Evolutionary conservation across 805 yeast genomes (phyloP).

Genomic region (Yamadazyma ubonensis): DNA sequence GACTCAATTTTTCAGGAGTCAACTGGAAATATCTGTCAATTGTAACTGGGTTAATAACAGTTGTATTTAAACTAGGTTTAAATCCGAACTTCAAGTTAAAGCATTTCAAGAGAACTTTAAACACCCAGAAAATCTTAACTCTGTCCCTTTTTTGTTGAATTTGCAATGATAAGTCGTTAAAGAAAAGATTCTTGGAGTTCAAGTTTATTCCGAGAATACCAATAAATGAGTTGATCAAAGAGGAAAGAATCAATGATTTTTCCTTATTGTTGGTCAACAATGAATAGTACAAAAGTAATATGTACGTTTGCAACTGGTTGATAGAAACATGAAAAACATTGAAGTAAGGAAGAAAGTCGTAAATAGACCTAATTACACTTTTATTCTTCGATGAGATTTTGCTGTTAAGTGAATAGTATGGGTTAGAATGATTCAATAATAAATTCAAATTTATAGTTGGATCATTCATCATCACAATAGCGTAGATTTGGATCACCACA

Average conservation of each 20-base stretch:
- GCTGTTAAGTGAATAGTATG: constrained; percentile 23
- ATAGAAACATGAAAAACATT: constrained; percentile 49
- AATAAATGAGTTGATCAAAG: constrained; percentile 42
- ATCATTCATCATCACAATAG: constrained; percentile 53
- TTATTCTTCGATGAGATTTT: constrained; percentile 19
- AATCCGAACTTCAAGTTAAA: constrained; percentile 45
- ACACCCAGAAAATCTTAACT: constrained; percentile 48
- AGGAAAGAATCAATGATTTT: constrained; percentile 35
- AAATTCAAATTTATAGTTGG: constrained; percentile 43
- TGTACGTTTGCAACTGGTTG: constrained; percentile 49
- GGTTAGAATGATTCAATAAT: constrained; percentile 37
- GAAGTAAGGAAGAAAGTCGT: constrained; percentile 46
- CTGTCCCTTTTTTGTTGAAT: constrained; percentile 36
- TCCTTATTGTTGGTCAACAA: constrained; percentile 43
- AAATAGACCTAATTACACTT: constrained; percentile 37
- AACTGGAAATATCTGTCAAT: constrained; percentile 44
- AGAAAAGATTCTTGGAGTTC: constrained; percentile 40
- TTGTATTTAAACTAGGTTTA: constrained; percentile 46
- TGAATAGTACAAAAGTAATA: constrained; percentile 49
- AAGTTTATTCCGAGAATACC: constrained; percentile 44
- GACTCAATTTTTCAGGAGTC: constrained; percentile 43
- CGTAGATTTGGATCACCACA: constrained; percentile 48
- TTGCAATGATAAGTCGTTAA: constrained; percentile 46
- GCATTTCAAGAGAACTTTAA: constrained; percentile 41
- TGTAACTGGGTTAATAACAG: constrained; percentile 47